Percentiles rank a stretch among this genome's conserved stretches.
Evolutionary conservation across 257 asterid genomes (phyloP).

Genomic region (Coffea eugenioides): DNA sequence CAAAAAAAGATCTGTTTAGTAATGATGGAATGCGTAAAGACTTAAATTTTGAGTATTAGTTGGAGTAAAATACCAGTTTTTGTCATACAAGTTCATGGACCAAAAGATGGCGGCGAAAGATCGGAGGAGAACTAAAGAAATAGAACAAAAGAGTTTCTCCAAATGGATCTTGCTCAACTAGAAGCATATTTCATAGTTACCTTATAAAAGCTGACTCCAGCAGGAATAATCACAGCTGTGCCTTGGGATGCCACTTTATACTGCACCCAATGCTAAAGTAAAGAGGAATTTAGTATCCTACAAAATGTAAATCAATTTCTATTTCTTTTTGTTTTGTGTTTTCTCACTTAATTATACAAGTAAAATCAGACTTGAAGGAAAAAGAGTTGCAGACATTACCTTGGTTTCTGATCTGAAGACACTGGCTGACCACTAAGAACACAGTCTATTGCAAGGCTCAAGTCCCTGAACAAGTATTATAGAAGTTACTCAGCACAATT

Average conservation of each 20-base stretch:
- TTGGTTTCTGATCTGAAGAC: slow-evolving; percentile 64
- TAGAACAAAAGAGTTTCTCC: neutral
- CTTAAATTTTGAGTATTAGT: neutral
- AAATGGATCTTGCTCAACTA: slow-evolving; percentile 14
- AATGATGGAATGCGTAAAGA: neutral
- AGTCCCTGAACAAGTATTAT: slow-evolving; percentile 49
- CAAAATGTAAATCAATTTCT: neutral
- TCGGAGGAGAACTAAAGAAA: neutral
- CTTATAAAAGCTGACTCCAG: slow-evolving; percentile 22
- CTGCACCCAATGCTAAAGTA: slow-evolving; percentile 80
- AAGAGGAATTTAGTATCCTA: slow-evolving; percentile 16
- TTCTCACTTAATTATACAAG: neutral
- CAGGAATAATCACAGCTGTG: slow-evolving; percentile 26
- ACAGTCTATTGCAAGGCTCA: slow-evolving; percentile 78
- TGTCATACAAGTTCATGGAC: slow-evolving; percentile 11
- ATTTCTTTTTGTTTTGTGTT: neutral
- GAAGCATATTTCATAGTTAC: slow-evolving; percentile 19
- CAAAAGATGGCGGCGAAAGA: neutral
- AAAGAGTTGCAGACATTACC: slow-evolving; percentile 34
- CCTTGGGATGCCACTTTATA: slow-evolving; percentile 81
- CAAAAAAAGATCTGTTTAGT: neutral
- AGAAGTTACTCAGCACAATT: neutral
- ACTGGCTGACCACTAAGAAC: slow-evolving; percentile 80
- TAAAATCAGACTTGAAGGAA: slow-evolving; percentile 9
- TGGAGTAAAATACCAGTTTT: neutral